Percentiles rank a stretch among this genome's conserved stretches.
Evolutionary conservation across 441 rosid species (phyloP).

Genomic region (Isatis lusitanica): DNA sequence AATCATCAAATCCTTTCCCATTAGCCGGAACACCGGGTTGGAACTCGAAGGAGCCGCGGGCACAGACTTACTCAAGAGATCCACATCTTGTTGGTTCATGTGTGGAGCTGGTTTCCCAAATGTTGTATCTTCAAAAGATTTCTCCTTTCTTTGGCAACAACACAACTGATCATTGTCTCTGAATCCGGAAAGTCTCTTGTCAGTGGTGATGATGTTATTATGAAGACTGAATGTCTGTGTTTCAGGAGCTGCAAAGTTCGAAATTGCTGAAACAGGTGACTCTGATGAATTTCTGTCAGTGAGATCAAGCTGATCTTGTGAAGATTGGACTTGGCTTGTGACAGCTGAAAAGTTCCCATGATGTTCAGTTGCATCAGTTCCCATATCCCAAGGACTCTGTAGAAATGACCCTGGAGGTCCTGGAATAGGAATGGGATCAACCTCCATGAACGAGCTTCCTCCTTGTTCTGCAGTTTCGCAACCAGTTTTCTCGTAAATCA

Average conservation of each 20-base stretch:
- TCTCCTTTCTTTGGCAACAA: constrained; percentile 85
- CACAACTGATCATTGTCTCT: constrained; percentile 68
- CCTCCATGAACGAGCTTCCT: constrained; percentile 61
- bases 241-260: constrained; percentile 39
- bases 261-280: constrained; percentile 63
- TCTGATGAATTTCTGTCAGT: constrained; percentile 68
- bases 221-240: constrained; percentile 39
- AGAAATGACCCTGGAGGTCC: constrained; percentile 97
- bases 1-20: constrained; percentile 94
- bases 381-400: constrained; percentile 86
- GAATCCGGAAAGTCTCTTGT: constrained; percentile 51
- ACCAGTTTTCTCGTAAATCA: constrained; percentile 37
- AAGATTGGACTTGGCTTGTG: constrained; percentile 70
- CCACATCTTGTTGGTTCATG: constrained; percentile 39
- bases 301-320: constrained; percentile 65
- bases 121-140: constrained; percentile 28
- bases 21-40: constrained; percentile 82
- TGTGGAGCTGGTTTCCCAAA: constrained; percentile 40
- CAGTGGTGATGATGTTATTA: constrained; percentile 41
- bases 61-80: constrained; percentile 39
- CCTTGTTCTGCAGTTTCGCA: constrained; percentile 39
- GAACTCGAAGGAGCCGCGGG: constrained; percentile 64
- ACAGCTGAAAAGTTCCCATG: constrained; percentile 82
- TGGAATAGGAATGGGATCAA: constrained; percentile 93
- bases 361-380: constrained; percentile 60